Base-by-base conservation (phyloP, 495 filamentous ascomycete genomes). In the Collariella sp. region DNA sequence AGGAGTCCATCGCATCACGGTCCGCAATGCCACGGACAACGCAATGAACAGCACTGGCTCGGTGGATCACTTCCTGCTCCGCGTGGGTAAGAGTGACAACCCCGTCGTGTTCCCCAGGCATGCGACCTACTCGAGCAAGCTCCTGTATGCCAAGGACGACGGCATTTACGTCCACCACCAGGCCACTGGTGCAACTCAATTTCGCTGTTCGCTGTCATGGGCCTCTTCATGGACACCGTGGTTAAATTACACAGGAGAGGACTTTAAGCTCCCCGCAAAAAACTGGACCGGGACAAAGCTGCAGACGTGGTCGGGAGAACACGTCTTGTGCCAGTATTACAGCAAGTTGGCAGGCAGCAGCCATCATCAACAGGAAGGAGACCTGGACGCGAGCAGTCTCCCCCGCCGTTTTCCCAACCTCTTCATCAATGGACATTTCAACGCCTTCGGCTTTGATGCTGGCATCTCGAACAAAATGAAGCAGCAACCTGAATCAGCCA, bases 251-350 rank as follows among this genome's bases (percentile, higher is more conserved):
- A 60, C 58, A 19, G 79, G 79, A n/a, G 71, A 68, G 44, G 79
- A 81, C 46, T 69, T 72, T 20, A 77, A 73, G 9, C 69, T 87
- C 20, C 46, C 68, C 5, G 62, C 70, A 15, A 68, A 77, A 49
- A 60, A 68, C 46, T 87, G 84, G 84, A 75, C 72, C 2, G 84
- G 84, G 9, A 80, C 82, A 2, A 72, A 79, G 36, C 58, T 63
- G 0, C 84, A 88, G 59, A 64, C 61, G n/a, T 88, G 84, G 84
- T 50, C 71, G 2, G 83, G 79, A 15, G 76, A 84, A 43, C 84
- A 88, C 58, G 72, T 86, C 11, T 73, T 80, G 2, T 75, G 82
- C 15, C 81, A 86, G 58, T 88, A 88, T 62, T 88, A 76, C 75
- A 83, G 74, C 60, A 71, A 71, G 36, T 67, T 79, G 26, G 74